A percentile compares a stretch with the other conserved stretches of the same genome.
phyloP scores from a whole-genome alignment of 75 land plant species.

The Pinus albicaulis region DNA sequence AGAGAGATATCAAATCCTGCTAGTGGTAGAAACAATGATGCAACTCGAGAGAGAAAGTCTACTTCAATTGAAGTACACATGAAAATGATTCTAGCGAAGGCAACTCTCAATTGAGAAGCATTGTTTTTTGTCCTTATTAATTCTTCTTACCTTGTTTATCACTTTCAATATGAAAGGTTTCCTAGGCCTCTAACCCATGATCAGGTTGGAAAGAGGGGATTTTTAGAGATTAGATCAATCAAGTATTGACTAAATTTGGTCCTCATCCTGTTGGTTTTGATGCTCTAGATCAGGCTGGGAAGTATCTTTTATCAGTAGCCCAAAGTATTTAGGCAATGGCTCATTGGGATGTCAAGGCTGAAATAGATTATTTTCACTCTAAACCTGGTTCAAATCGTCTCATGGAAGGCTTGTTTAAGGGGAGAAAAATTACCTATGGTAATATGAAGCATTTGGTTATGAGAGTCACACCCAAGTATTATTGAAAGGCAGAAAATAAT shows the following conservation, averaged over 20 bases:
- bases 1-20: too few relatives aligned
- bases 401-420: slow-evolving; percentile 69
- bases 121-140: slow-evolving; percentile 46
- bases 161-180: slow-evolving; percentile 53
- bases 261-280: slow-evolving; percentile 95
- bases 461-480: slow-evolving; percentile 71
- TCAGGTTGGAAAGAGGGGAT: slow-evolving; percentile 85
- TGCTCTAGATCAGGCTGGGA: slow-evolving; percentile 47
- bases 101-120: slow-evolving; percentile 38
- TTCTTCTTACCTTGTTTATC: slow-evolving; percentile 55
- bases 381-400: slow-evolving; percentile 61
- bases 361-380: slow-evolving; percentile 72
- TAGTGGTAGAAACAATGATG: too few relatives aligned
- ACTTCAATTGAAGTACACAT: too few relatives aligned
- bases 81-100: slow-evolving; percentile 12
- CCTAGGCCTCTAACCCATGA: slow-evolving; percentile 66
- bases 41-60: too few relatives aligned
- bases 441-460: slow-evolving; percentile 78
- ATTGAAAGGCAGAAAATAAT: slow-evolving; percentile 69
- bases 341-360: slow-evolving; percentile 79
- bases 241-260: slow-evolving; percentile 67
- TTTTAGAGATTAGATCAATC: slow-evolving; percentile 79
- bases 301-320: slow-evolving; percentile 59
- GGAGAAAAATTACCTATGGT: slow-evolving; percentile 76
- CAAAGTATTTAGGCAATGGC: slow-evolving; percentile 62